phyloP scores from a whole-genome alignment of 2,329 filamentous ascomycete genomes.

The Fusarium xyrophilum region DNA sequence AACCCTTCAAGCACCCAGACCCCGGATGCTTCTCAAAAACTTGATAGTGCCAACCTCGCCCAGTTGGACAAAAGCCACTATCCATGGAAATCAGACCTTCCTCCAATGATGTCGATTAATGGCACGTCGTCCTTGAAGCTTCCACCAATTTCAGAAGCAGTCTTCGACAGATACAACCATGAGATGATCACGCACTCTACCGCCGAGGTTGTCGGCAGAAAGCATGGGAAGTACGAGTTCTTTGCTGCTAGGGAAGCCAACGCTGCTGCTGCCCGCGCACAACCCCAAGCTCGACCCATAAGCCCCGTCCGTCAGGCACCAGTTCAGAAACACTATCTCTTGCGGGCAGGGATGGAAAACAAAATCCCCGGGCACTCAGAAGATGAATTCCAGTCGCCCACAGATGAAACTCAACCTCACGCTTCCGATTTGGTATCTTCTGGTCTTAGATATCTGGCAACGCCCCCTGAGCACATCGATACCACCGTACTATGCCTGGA shows the following conservation, averaged over 20 bases:
- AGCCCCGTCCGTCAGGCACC: not conserved
- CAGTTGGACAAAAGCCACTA: not conserved
- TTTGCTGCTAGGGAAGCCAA: constrained; percentile 51
- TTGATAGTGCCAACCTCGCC: not conserved
- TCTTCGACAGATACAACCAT: not conserved
- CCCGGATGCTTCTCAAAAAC: not conserved
- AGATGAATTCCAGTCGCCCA: not conserved
- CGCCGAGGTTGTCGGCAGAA: constrained; percentile 45
- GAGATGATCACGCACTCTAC: not conserved
- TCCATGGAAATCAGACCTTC: constrained; percentile 3
- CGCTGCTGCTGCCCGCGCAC: not conserved
- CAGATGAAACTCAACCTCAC: not conserved
- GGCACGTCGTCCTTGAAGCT: constrained; percentile 10
- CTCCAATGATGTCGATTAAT: constrained; percentile 7
- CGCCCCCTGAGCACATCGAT: constrained; percentile 12
- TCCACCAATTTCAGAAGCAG: constrained; percentile 31
- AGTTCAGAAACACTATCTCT: not conserved
- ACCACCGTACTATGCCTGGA: not conserved
- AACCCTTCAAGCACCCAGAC: not conserved
- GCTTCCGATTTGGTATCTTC: constrained; percentile 39
- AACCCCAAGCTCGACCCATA: not conserved
- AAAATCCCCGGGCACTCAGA: not conserved
- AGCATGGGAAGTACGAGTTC: constrained; percentile 49
- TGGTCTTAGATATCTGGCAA: constrained; percentile 45
- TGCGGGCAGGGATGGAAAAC: not conserved